Conservation (phyloP, 305 asterid genomes). For the Fraxinus floribunda region DNA sequence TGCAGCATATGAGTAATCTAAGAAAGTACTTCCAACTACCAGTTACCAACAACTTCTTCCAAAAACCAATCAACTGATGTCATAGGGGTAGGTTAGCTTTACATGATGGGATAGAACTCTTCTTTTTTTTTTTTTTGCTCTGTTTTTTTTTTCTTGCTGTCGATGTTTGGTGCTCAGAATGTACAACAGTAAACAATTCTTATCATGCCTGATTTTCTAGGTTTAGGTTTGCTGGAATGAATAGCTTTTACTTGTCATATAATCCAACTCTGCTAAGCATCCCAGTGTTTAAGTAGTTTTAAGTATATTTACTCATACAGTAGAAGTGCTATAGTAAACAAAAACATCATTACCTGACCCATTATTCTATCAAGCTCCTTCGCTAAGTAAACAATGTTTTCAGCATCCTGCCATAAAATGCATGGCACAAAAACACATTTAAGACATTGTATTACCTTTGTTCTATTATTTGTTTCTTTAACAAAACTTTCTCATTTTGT, state of each 20-base stretch:
- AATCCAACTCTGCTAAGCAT: slow-evolving; percentile 1
- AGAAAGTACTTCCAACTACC: not conserved
- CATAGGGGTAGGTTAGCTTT: not conserved
- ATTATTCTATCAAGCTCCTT: slow-evolving; percentile 86
- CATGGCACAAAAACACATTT: slow-evolving; percentile 23
- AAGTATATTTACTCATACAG: slow-evolving; percentile 4
- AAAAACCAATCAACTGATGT: not conserved
- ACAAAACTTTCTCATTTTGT: not conserved
- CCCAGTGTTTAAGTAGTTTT: not conserved
- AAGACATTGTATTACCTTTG: not conserved
- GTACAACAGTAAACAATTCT: not conserved
- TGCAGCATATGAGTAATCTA: slow-evolving; percentile 17
- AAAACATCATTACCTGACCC: slow-evolving; percentile 52
- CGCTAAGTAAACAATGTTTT: slow-evolving; percentile 61
- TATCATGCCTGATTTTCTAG: not conserved
- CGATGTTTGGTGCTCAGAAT: not conserved
- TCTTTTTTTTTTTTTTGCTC: too few species aligned
- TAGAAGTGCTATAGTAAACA: not conserved
- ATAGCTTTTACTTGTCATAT: not conserved
- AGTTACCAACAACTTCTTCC: slow-evolving; percentile 1
- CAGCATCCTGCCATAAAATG: slow-evolving; percentile 92
- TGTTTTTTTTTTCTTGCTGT: not conserved
- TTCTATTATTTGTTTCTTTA: not conserved
- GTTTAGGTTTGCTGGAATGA: not conserved
- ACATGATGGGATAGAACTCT: not conserved